These are phyloP conservation scores for Solanum hybrid DNA, from an alignment of 305 asterid species.

Conservation along the genomic window DNA sequence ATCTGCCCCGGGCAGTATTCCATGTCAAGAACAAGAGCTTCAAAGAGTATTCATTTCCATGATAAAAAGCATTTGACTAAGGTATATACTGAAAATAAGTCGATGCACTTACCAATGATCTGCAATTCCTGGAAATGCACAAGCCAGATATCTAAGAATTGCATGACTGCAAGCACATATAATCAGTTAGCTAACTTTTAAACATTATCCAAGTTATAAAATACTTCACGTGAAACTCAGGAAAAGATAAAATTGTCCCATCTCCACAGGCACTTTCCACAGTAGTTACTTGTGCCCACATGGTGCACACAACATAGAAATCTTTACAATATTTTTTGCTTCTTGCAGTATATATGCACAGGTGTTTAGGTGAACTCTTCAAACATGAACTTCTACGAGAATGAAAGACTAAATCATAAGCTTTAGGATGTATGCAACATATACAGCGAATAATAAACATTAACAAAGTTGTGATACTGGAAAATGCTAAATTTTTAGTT, in stretches of 20 bases:
- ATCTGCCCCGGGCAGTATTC: background rate
- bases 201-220: background rate
- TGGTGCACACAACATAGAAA: background rate
- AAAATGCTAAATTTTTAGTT: no score
- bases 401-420: background rate
- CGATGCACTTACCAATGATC: slow-evolving; percentile 76
- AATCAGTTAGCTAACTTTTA: background rate
- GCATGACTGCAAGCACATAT: slow-evolving; percentile 58
- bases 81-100: background rate
- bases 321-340: background rate
- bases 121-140: slow-evolving; percentile 67
- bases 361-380: background rate
- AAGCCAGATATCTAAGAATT: slow-evolving; percentile 57
- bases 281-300: background rate
- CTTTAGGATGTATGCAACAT: background rate
- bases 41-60: background rate
- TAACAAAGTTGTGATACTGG: background rate
- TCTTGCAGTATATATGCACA: background rate
- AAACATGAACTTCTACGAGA: background rate
- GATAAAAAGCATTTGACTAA: background rate
- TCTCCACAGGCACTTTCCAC: background rate
- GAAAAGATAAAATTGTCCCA: background rate
- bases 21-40: background rate
- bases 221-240: background rate
- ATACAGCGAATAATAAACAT: background rate